A percentile compares a stretch with the other conserved stretches of the same genome.
phyloP scores from a whole-genome alignment of 2,329 filamentous ascomycete species.

The Botrytis fragariae region DNA sequence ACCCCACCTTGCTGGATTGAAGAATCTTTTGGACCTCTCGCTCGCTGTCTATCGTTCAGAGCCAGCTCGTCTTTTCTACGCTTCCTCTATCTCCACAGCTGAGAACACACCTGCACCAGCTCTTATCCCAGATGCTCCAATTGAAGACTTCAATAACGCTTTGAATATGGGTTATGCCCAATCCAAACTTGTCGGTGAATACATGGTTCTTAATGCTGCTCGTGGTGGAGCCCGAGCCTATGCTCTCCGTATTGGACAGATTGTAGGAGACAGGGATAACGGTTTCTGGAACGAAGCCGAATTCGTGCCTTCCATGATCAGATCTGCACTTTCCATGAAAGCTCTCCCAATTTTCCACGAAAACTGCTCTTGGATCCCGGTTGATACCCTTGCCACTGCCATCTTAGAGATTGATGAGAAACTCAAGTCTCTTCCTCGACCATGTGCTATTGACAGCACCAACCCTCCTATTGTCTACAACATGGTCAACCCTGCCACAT shows the following conservation, averaged over 20 bases:
- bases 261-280: slow-evolving; percentile 47
- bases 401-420: slow-evolving; percentile 42
- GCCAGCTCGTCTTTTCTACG: slow-evolving; percentile 39
- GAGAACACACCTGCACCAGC: slow-evolving; percentile 35
- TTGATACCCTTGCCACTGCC: slow-evolving; percentile 44
- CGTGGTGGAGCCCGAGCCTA: slow-evolving; percentile 36
- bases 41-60: slow-evolving; percentile 33
- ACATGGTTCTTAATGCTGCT: slow-evolving; percentile 43
- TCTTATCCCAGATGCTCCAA: slow-evolving; percentile 39
- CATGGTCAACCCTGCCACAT: slow-evolving; percentile 48
- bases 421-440: slow-evolving; percentile 11
- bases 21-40: slow-evolving; percentile 19
- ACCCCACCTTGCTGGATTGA: slow-evolving; percentile 34
- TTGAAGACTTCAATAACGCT: slow-evolving; percentile 33
- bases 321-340: slow-evolving; percentile 45
- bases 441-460: slow-evolving; percentile 21
- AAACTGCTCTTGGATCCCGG: slow-evolving; percentile 44
- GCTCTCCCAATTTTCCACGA: slow-evolving; percentile 47
- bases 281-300: slow-evolving; percentile 50
- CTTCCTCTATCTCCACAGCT: slow-evolving; percentile 41
- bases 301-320: slow-evolving; percentile 52
- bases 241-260: slow-evolving; percentile 50
- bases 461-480: slow-evolving; percentile 46
- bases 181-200: slow-evolving; percentile 49
- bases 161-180: slow-evolving; percentile 51